Base-by-base conservation (phyloP, 371 early-diverging fungal species). In the Coelomomyces lativittatus region DNA sequence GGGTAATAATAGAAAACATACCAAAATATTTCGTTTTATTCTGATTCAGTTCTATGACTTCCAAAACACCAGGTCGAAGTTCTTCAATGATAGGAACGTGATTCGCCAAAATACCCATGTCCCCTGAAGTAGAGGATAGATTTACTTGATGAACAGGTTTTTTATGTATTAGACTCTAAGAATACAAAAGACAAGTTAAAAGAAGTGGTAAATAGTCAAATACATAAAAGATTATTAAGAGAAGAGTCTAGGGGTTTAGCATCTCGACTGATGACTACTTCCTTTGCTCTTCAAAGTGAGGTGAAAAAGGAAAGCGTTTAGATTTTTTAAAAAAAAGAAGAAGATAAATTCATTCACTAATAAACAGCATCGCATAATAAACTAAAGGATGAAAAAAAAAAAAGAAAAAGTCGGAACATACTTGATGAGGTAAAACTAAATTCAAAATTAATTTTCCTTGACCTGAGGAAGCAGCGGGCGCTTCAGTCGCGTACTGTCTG, bases 81-180 rank as follows among this genome's bases (percentile, higher is more conserved):
- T 93, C 88, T 58, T 91, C 87, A 57, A 96, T 84, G 47, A 85
- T 80, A 27, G 95, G 90, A 51, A 95, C 91, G 79, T 96, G 97
- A 72, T 86, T 83, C 59, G 91, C 90, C 40, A 96, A 80, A 56
- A 96, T 83, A 89, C 95, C 97, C 85, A 96, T 86, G 62, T 89
- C 91, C 54, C 97, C 97, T 43, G 87, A 83, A 37, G 85, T 79
- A 26, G 90, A 83, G 40, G 90, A 73, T 62, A 92, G 63, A 74
- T 96, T 91, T 58, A 96, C 91, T 65, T 90, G 91, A 46, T 81
- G 78, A 49, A 87, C 91, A 57, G 79, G 78, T 47, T 61, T 55
- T 52, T 75, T 74, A 62, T 81, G 79, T 68, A 83, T 73, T 43
- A 91, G 54, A 49, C 83, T 56, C 79, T 81, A 48, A 4, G 10